Evolutionary conservation across 495 filamentous ascomycete species (phyloP).

Genomic region (Bathelium albidoporum): DNA sequence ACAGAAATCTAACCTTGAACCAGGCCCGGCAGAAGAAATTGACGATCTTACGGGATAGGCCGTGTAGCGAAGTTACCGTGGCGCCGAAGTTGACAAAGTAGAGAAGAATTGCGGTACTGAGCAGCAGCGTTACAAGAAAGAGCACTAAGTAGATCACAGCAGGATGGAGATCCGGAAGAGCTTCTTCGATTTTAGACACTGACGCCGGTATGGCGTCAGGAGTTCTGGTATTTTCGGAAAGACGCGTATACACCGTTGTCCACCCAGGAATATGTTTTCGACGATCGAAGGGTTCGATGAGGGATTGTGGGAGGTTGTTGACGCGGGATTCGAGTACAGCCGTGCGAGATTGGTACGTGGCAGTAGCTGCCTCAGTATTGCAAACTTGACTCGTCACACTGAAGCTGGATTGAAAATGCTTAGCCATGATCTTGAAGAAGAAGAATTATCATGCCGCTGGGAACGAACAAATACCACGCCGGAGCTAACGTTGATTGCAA

Average conservation of each 20-base stretch:
- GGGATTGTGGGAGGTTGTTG: background rate
- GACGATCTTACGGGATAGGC: background rate
- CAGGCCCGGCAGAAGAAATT: background rate
- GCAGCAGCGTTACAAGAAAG: background rate
- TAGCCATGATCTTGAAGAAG: background rate
- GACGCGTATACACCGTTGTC: background rate
- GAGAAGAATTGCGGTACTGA: background rate
- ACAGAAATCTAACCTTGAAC: background rate
- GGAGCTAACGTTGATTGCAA: background rate
- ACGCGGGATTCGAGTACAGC: background rate
- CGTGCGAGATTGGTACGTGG: background rate
- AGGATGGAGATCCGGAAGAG: background rate
- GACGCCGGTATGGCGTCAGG: background rate
- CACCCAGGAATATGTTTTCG: background rate
- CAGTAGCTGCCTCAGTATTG: background rate
- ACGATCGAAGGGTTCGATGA: background rate
- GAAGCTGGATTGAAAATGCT: background rate
- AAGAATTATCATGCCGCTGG: background rate
- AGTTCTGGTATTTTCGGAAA: background rate
- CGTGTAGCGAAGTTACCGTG: background rate
- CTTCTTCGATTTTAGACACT: background rate
- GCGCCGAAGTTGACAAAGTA: conserved; percentile 1
- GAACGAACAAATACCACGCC: background rate
- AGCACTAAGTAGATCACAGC: background rate
- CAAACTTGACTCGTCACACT: background rate